Percentiles rank a stretch among this genome's conserved stretches.
phyloP scores from a whole-genome alignment of 2,329 filamentous ascomycete genomes.

The Chlorencoelia australis region DNA sequence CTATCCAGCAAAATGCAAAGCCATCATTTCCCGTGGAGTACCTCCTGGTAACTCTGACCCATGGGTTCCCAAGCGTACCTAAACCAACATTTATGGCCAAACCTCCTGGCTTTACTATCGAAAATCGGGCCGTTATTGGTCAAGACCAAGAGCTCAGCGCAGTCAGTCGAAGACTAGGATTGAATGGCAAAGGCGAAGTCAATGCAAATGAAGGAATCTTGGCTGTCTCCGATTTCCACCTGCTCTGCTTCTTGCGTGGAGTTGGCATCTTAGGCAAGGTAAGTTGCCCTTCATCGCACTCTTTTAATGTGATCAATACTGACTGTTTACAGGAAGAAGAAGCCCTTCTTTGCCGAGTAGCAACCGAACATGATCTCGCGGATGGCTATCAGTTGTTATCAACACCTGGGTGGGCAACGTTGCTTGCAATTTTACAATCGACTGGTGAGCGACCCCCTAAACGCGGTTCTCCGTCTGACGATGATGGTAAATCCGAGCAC shows the following conservation, averaged over 20 bases:
- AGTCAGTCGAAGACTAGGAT: constrained; percentile 55
- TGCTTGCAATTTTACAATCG: constrained; percentile 88
- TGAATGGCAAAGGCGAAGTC: constrained; percentile 42
- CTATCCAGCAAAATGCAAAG: constrained; percentile 95
- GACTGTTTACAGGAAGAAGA: constrained; percentile 66
- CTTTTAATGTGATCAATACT: no score
- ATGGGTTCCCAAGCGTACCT: constrained; percentile 80
- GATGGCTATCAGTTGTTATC: constrained; percentile 77
- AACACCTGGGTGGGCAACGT: constrained; percentile 85
- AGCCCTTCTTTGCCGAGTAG: constrained; percentile 73
- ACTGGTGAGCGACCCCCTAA: constrained; percentile 94
- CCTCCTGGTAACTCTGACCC: constrained; percentile 87
- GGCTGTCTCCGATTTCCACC: constrained; percentile 83
- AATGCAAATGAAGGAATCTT: constrained; percentile 51
- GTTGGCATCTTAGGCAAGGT: constrained; percentile 82
- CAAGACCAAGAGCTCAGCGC: constrained; percentile 70
- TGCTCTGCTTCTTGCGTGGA: constrained; percentile 76
- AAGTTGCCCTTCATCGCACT: constrained; percentile 25
- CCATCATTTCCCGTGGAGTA: constrained; percentile 96
- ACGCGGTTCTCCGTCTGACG: constrained; percentile 38
- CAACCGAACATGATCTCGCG: constrained; percentile 67
- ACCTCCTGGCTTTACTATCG: constrained; percentile 67
- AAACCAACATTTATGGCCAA: constrained; percentile 64
- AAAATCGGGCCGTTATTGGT: constrained; percentile 81
- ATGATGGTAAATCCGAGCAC: constrained; percentile 27